Evolutionary conservation across 495 filamentous ascomycete genomes (phyloP), one percentile per base, ranked within the genome.

Genomic region (Terfezia boudieri): DNA sequence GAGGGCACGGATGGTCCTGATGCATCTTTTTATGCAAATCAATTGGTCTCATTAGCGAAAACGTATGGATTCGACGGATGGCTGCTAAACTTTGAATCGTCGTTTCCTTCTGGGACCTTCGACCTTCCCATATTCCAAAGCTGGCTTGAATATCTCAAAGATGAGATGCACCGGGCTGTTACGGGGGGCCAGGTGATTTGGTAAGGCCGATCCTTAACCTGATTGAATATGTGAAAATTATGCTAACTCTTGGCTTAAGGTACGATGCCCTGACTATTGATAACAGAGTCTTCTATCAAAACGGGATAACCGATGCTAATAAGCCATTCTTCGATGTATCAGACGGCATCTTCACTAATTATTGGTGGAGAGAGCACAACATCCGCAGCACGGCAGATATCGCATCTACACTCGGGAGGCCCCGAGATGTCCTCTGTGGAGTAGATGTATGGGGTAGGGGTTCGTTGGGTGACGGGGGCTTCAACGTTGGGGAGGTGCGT

Each of bases 11-110:
- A 65, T 17, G 59, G 59, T 2, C 12, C 8, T 14, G 17, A 46
- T 46, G 58, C 59, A 36, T 70, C 62, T 50, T 43, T 62, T 8
- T 55, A 70, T 23, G 69, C 69, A 14, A 63, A 55, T 23, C 68
- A 70, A 49, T 57, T 73, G 12, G 63, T 66, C 22, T 50, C 53
- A 22, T 64, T 73, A 48, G 67, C 67, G 8, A 51, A 59, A n/a
- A 60, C 61, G 7, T 71, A 69, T 50, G 68, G 70, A 16, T 73
- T 73, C 52, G 70, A 73, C 57, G 70, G 70, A 14, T 73, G 70
- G 70, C 57, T 73, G 36, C 52, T 72, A 35, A 72, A 72, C 52
- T 60, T 73, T n/a, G 70, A 73, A 57, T 61, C 66, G 36, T 60
- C 63, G 14, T 67, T 71, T 60, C 65, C 68, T 2, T 10, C 11